Base-by-base conservation (phyloP, 208 protist species). In the Crithidia sp. region DNA sequence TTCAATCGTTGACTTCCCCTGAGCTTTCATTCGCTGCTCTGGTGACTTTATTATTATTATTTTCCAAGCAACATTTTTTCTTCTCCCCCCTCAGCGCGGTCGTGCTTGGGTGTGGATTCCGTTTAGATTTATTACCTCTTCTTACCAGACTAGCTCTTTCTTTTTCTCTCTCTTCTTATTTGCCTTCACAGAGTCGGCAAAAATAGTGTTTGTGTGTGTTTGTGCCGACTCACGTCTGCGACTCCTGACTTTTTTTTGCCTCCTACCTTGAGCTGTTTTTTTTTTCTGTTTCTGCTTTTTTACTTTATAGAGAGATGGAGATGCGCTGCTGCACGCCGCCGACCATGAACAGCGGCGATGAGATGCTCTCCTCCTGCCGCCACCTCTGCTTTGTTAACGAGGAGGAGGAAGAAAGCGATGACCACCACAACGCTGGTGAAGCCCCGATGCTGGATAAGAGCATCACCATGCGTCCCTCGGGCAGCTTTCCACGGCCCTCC, bases 251-350 rank as follows among this genome's bases (percentile, higher is more conserved):
- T 28, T 28, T 28, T 58, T 54, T 37, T 49, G 2, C 45, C 41
- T 49, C 66, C 5, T 5, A 5, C 19, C 66, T 17, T 63, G 19
- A 28, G 50, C 47, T 76, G 19, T 49, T 62, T 58, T 65, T 65
- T 54, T 60, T 76, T 37, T 49, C 7, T 13, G 12, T 12, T 55
- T 19, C 6, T 17, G 16, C 50, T 55, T 55, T 55, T 17, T 55
- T 6, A 7, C n/a, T 19, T 19, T 55, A 17, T 12, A 9, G 5
- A 2, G 49, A 13, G 36, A 79, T 74, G 67, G 60, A 74, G 41
- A 74, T 71, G 44, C 59, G 55, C 3, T 79, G 67, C 50, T 79
- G 74, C 67, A 79, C 74, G 0, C 74, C 74, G 36, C 74, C 74
- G 39, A 44, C 74, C 4, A 49, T 71, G 16, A 62, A 53, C n/a